Evolutionary conservation across 1,284 basidiomycete species (phyloP).

Genomic region (Hemileia vastatrix): DNA sequence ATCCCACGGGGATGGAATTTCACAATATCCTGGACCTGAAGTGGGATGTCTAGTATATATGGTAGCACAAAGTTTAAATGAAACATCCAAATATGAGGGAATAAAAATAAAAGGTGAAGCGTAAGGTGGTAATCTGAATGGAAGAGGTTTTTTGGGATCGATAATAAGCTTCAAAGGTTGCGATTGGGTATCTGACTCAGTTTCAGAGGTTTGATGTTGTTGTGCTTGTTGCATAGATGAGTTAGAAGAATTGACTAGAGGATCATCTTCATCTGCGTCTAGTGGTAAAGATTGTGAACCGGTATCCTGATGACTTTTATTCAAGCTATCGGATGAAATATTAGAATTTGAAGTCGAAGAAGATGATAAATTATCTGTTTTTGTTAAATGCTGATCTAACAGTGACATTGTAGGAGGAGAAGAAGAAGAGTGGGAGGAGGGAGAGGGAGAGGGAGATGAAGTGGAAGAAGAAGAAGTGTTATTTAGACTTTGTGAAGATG

Average conservation of each 20-base stretch:
- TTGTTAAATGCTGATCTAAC: too few relatives aligned
- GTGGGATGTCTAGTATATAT: slow-evolving; percentile 94
- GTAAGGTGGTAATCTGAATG: slow-evolving; percentile 73
- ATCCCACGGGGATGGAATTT: slow-evolving; percentile 85
- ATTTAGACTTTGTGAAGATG: too few relatives aligned
- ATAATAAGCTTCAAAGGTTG: background rate
- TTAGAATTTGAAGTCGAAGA: too few relatives aligned
- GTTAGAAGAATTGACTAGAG: slow-evolving; percentile 22
- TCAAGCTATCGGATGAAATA: too few relatives aligned
- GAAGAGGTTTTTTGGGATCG: slow-evolving; percentile 26
- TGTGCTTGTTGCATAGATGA: slow-evolving; percentile 26
- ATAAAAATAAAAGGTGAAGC: slow-evolving; percentile 88
- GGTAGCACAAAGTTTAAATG: slow-evolving; percentile 80
- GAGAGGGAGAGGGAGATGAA: too few relatives aligned
- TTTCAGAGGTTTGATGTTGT: slow-evolving; percentile 24
- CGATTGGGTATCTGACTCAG: slow-evolving; percentile 1
- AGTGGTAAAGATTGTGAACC: slow-evolving; percentile 23
- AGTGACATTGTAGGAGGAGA: too few relatives aligned
- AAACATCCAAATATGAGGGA: slow-evolving; percentile 86
- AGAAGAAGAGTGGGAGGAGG: too few relatives aligned
- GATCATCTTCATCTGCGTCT: slow-evolving; percentile 21
- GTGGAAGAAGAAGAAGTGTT: too few relatives aligned
- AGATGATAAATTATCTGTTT: too few relatives aligned
- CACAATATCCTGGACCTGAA: slow-evolving; percentile 78
- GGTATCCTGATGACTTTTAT: too few relatives aligned